Evolutionary conservation across 2,329 filamentous ascomycete species (phyloP).

Genomic region (Colletotrichum lupini): DNA sequence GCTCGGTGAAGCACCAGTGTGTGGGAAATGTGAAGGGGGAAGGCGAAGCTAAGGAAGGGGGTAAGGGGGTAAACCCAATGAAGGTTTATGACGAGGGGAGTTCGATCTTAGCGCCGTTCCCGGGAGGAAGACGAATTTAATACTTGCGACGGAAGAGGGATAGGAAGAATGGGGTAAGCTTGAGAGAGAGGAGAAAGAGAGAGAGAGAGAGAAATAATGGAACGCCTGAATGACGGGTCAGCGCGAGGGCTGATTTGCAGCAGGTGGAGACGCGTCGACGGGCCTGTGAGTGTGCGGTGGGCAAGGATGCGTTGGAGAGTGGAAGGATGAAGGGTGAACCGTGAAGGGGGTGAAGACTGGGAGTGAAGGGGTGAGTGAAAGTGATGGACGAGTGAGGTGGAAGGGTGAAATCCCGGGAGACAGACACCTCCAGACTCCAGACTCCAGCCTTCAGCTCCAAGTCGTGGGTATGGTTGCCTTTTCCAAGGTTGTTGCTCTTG

Average conservation of each 20-base stretch:
- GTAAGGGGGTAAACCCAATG: slow-evolving; percentile 36
- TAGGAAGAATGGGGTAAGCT: slow-evolving; percentile 32
- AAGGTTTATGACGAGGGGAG: slow-evolving; percentile 38
- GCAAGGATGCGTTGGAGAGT: background rate
- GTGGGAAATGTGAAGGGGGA: slow-evolving; percentile 19
- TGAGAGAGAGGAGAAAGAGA: background rate
- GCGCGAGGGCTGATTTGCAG: slow-evolving; percentile 34
- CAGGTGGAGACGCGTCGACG: slow-evolving; percentile 33
- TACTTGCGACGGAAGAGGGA: slow-evolving; percentile 35
- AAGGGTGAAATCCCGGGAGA: background rate
- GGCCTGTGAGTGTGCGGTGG: slow-evolving; percentile 8
- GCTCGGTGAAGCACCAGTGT: slow-evolving; percentile 9
- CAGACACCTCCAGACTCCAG: no score
- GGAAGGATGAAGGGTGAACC: slow-evolving; percentile 14
- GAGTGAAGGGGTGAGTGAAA: no score
- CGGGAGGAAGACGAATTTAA: slow-evolving; percentile 38
- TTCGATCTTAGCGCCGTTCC: slow-evolving; percentile 38
- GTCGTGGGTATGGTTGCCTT: no score
- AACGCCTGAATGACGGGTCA: slow-evolving; percentile 26
- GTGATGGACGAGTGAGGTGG: background rate
- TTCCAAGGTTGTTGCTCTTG: background rate
- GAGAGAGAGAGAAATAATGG: slow-evolving; percentile 23
- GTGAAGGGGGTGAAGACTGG: background rate
- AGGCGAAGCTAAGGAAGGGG: slow-evolving; percentile 23
- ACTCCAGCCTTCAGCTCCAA: no score